A percentile compares a stretch with the other conserved stretches of the same genome.
Conservation (phyloP, 805 yeast genomes). For the Wickerhamiella lipophila region DNA sequence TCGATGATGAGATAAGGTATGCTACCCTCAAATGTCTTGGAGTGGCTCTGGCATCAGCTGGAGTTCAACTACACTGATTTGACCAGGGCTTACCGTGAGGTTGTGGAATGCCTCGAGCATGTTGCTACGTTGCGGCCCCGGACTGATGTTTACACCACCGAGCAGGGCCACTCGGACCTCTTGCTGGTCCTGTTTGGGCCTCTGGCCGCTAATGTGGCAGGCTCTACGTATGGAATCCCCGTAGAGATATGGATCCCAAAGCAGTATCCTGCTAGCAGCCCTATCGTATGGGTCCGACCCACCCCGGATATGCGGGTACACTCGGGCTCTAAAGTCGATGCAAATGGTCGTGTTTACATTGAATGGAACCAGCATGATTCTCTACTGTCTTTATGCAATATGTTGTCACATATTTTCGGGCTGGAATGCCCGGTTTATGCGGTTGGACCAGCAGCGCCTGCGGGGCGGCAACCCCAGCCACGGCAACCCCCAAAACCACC, state of each 20-base stretch:
- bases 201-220: slow-evolving; percentile 29
- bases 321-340: slow-evolving; percentile 56
- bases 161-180: slow-evolving; percentile 46
- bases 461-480: neutral
- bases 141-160: slow-evolving; percentile 49
- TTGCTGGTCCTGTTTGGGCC: slow-evolving; percentile 55
- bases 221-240: slow-evolving; percentile 36
- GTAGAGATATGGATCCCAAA: slow-evolving; percentile 67
- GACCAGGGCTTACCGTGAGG: slow-evolving; percentile 50
- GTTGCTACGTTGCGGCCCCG: slow-evolving; percentile 49
- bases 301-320: slow-evolving; percentile 36
- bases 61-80: slow-evolving; percentile 49
- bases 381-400: slow-evolving; percentile 27
- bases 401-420: slow-evolving; percentile 30
- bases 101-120: slow-evolving; percentile 39
- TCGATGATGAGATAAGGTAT: slow-evolving; percentile 8
- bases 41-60: slow-evolving; percentile 46
- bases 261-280: slow-evolving; percentile 54
- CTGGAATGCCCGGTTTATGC: slow-evolving; percentile 37
- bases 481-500: slow-evolving; percentile 2
- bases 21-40: slow-evolving; percentile 16
- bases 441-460: neutral
- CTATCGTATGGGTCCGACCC: slow-evolving; percentile 51
- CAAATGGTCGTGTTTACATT: slow-evolving; percentile 60
- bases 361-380: slow-evolving; percentile 37